Evolutionary conservation across 192 early-diverging fungal genomes (phyloP).

Genomic region (Coemansia sp.): DNA sequence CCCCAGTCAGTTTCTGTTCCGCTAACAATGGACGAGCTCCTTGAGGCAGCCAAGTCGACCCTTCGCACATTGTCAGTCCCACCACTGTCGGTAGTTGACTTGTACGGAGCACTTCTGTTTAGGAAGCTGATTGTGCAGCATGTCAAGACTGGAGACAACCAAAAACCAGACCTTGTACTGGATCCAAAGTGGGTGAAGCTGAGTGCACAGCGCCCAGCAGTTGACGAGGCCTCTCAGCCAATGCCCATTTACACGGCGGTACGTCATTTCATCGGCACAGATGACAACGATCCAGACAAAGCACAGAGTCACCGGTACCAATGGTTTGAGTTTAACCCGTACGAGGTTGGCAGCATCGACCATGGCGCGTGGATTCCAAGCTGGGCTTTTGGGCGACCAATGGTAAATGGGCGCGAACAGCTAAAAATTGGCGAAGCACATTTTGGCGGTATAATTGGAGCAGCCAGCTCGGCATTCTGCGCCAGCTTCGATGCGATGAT

Average conservation of each 20-base stretch:
- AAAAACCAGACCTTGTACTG: slow-evolving; percentile 16
- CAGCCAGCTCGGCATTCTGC: slow-evolving; percentile 50
- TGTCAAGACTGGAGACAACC: not conserved
- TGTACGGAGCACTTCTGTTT: slow-evolving; percentile 54
- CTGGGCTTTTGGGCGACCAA: slow-evolving; percentile 76
- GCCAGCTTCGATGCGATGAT: slow-evolving; percentile 49
- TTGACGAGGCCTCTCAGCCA: slow-evolving; percentile 62
- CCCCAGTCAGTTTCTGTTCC: not conserved
- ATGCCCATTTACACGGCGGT: slow-evolving; percentile 80
- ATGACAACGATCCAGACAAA: slow-evolving; percentile 41
- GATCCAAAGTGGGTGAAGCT: slow-evolving; percentile 41
- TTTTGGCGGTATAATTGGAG: slow-evolving; percentile 66
- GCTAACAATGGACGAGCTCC: slow-evolving; percentile 24
- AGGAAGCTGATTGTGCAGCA: slow-evolving; percentile 46
- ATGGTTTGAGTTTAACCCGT: slow-evolving; percentile 85
- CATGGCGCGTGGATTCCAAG: slow-evolving; percentile 72
- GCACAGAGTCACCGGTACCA: slow-evolving; percentile 48
- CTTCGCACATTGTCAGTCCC: slow-evolving; percentile 26
- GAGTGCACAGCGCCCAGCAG: slow-evolving; percentile 30
- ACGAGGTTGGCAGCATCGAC: slow-evolving; percentile 78
- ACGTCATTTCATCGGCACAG: slow-evolving; percentile 59
- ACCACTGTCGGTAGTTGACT: slow-evolving; percentile 49
- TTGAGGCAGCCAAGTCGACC: slow-evolving; percentile 17
- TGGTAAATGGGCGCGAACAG: slow-evolving; percentile 62
- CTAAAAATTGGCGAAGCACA: slow-evolving; percentile 66